Evolutionary conservation across 140 eudicot species (phyloP), one percentile per base, ranked within the genome.

Genomic region (Anethum foeniculum): DNA sequence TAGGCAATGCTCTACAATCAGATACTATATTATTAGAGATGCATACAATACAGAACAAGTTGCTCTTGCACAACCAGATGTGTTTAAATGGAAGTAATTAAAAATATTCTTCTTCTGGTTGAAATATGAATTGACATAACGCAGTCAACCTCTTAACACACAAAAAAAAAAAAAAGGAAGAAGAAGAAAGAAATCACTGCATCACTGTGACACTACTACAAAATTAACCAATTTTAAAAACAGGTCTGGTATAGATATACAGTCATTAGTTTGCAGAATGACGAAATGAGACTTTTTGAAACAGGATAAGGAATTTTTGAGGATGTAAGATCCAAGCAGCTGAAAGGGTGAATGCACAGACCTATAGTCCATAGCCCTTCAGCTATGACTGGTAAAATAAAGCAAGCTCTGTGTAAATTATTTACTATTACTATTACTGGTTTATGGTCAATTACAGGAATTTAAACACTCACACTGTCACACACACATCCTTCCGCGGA

Each of bases 1-100:
- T 46, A 60, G 87, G 84, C 81, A 80, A 76, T 7, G 76, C 60
- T 75, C 92, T 90, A 86, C 88, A 86, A 71, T 52, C 80, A 87
- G 65, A 82, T 32, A 64, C 69, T 32, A 51, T 64, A 27, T 32
- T 14, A 38, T 79, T 78, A 73, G 43, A 60, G 54, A 68, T 30
- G 39, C 39, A 68, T 47, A 28, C 48, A 74, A 28, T 43, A 7
- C n/a, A 23, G 25, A 68, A 68, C 74, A 68, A 67, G 43, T 68
- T 67, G 44, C 44, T 28, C 41, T 32, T 68, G 74, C 74, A 68
- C 74, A 68, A 30, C 16, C 39, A 68, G 74, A 68, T 62, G 43
- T 67, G 41, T 14, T 21, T 12, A 30, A 67, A 13, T 1, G 41
- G 13, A n/a, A n/a, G 28, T 60, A 60, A 5, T 60, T 60, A n/a